Conservation (phyloP, 2,329 filamentous ascomycete genomes). For the Fusarium transvaalense region DNA sequence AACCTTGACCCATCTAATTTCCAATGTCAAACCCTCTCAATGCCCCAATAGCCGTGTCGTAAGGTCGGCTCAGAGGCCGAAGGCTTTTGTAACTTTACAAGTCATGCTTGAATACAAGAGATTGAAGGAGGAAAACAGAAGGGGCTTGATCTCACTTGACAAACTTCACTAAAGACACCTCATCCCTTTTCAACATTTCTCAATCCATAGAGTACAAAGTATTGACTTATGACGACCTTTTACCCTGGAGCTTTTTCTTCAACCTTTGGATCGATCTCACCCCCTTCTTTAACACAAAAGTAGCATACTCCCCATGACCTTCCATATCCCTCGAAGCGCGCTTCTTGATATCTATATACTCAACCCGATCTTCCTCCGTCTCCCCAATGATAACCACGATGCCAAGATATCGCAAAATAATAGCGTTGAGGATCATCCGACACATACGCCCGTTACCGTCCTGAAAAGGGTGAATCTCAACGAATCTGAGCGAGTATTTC, state of each 20-base stretch:
- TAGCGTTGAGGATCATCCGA: slow-evolving; percentile 54
- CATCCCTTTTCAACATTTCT: too few relatives aligned
- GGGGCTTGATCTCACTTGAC: too few relatives aligned
- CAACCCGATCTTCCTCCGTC: slow-evolving; percentile 20
- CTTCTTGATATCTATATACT: slow-evolving; percentile 47
- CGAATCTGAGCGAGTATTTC: slow-evolving; percentile 49
- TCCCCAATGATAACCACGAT: slow-evolving; percentile 43
- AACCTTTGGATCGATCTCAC: slow-evolving; percentile 28
- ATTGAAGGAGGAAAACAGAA: too few relatives aligned
- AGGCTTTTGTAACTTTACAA: too few relatives aligned
- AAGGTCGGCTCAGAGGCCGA: too few relatives aligned
- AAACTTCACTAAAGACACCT: too few relatives aligned
- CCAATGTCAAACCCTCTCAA: too few relatives aligned
- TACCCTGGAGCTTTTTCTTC: slow-evolving; percentile 43
- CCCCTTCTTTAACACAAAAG: slow-evolving; percentile 41
- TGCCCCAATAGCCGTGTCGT: too few relatives aligned
- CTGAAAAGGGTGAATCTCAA: slow-evolving; percentile 56
- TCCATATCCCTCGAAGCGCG: slow-evolving; percentile 40
- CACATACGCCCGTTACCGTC: slow-evolving; percentile 57
- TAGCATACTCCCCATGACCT: slow-evolving; percentile 48
- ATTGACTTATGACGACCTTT: too few relatives aligned
- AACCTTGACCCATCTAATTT: too few relatives aligned
- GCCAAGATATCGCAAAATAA: slow-evolving; percentile 51
- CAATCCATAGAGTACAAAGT: too few relatives aligned
- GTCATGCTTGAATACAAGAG: too few relatives aligned